Conservation (phyloP, 306 rosid species). For the Prunus dulcis region DNA sequence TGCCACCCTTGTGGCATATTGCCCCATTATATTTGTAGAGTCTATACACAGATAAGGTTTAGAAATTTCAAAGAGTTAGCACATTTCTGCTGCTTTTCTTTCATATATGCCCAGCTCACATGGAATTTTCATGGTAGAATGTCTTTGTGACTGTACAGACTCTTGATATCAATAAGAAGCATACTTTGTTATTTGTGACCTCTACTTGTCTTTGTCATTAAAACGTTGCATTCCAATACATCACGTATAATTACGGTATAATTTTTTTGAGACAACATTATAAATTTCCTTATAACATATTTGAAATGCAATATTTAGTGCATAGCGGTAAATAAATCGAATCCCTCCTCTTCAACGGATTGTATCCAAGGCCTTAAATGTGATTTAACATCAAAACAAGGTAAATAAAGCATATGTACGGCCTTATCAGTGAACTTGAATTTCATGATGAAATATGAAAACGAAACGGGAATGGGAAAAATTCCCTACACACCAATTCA, state of each 20-base stretch:
- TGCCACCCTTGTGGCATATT: slow-evolving; percentile 32
- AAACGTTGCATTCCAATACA: background rate
- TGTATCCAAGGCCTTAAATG: background rate
- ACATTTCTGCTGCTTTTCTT: slow-evolving; percentile 26
- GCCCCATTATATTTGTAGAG: slow-evolving; percentile 31
- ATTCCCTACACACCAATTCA: background rate
- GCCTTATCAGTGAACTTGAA: no score
- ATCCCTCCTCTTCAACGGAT: background rate
- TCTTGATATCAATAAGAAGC: background rate
- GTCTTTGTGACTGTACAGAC: background rate
- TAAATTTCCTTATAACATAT: no score
- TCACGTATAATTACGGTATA: background rate
- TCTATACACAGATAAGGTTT: slow-evolving; percentile 25
- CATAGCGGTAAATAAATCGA: no score
- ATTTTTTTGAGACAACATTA: no score
- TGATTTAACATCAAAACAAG: no score
- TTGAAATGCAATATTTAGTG: no score
- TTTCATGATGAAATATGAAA: background rate
- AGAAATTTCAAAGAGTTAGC: slow-evolving; percentile 35
- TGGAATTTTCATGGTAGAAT: slow-evolving; percentile 12
- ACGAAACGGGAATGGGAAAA: background rate
- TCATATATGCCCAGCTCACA: slow-evolving; percentile 23
- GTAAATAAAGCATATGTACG: no score
- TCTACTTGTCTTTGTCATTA: background rate
- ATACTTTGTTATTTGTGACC: background rate